Evolutionary conservation across 495 filamentous ascomycete species (phyloP).

Genomic region (Oidiodendron maius): DNA sequence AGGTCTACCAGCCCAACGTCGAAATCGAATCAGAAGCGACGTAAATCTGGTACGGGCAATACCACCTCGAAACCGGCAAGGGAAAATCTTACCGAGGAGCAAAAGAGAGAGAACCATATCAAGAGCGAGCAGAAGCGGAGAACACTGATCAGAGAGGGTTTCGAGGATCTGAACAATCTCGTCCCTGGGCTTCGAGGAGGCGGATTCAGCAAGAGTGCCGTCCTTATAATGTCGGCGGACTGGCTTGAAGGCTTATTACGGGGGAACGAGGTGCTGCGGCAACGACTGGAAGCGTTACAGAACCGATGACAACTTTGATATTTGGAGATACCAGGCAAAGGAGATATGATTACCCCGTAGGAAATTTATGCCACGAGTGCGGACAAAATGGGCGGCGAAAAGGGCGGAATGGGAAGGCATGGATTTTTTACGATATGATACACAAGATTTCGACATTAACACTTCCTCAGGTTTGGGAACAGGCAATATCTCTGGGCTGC

Average conservation of each 20-base stretch:
- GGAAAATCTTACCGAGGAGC: slow-evolving; percentile 75
- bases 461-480: no score
- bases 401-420: no score
- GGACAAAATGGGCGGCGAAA: no score
- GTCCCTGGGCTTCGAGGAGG: slow-evolving; percentile 65
- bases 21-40: slow-evolving; percentile 22
- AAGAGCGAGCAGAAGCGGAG: slow-evolving; percentile 82
- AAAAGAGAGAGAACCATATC: slow-evolving; percentile 86
- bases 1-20: slow-evolving; percentile 13
- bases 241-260: slow-evolving; percentile 67
- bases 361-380: no score
- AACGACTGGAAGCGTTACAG: slow-evolving; percentile 34
- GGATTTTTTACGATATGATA: no score
- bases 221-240: slow-evolving; percentile 62
- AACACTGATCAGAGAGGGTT: slow-evolving; percentile 70
- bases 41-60: slow-evolving; percentile 20
- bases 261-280: slow-evolving; percentile 52
- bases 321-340: no score
- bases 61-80: slow-evolving; percentile 43
- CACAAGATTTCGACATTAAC: no score
- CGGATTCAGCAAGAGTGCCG: slow-evolving; percentile 74
- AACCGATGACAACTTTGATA: slow-evolving; percentile 26
- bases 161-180: slow-evolving; percentile 62
- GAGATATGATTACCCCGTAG: no score
- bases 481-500: no score